Evolutionary conservation across 352 stramenopile species (phyloP), one percentile per base, ranked within the genome.

Genomic region (Blastocystis hominis): DNA sequence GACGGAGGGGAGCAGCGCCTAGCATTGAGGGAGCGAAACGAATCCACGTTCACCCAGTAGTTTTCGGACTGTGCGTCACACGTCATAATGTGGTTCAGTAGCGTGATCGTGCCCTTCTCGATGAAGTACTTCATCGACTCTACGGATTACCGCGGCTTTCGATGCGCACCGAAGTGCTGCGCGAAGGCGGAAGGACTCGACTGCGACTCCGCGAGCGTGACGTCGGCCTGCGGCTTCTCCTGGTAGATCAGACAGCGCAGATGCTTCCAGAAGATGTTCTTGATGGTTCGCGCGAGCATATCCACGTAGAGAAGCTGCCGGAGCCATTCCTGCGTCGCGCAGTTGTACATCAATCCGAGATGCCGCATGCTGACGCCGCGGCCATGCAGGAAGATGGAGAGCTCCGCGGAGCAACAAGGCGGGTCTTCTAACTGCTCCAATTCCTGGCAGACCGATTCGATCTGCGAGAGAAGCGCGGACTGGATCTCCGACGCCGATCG

Each of bases 181-280:
- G 24, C 1, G 20, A 84, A 4, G 0, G 13, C 10, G 4, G 47
- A 15, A 3, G 34, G 5, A 64, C 1, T 42, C 24, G 34, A 24
- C 15, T 9, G 34, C 5, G 15, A 34, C 36, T 64, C 17, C 2
- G 13, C 10, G 2, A 68, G 34, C 15, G 66, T 68, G 53, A 34
- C 46, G 40, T 84, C 72, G 44, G 68, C 24, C 50, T 84, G 44
- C 24, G 36, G 50, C 53, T 84, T 84, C 30, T 84, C 72, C 34
- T 84, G 59, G 38, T 84, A 84, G 30, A 84, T 84, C 47, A 84
- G 24, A 46, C 72, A 84, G 13, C 72, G 46, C 4, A 84, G 47
- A 46, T 84, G 59, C 72, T 84, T 84, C 72, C 72, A 84, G 10
- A 84, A 34, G 40, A 84, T 84, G 30, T 36, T 66, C 38, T 84